Conservation (phyloP, 768 basidiomycete genomes). For the Pleurotus djamor region DNA sequence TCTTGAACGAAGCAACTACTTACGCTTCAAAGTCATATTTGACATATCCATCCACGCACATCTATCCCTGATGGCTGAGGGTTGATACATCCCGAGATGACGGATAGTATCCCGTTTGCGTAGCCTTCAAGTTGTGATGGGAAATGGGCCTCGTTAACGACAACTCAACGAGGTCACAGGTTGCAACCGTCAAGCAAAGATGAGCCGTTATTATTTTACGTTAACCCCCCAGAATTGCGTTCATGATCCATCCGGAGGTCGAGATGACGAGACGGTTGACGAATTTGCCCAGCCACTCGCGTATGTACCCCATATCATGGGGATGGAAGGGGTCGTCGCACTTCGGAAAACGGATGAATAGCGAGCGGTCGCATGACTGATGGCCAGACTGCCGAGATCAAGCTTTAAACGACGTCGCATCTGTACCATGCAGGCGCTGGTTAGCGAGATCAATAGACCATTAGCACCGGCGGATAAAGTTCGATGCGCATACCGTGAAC, state of each 20-base stretch:
- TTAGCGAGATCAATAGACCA: neutral
- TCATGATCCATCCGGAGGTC: conserved; percentile 6
- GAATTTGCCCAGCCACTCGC: neutral
- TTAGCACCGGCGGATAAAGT: neutral
- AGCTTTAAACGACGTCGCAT: neutral
- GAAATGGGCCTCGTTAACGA: too few relatives aligned
- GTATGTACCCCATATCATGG: neutral
- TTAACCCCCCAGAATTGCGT: neutral
- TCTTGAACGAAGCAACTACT: neutral
- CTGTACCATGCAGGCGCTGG: neutral
- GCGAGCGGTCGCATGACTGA: conserved; percentile 4
- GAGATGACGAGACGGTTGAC: neutral
- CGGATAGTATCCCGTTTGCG: too few relatives aligned
- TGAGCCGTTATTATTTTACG: neutral
- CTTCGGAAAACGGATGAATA: conserved; percentile 3
- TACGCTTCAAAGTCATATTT: neutral
- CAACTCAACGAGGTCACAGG: neutral
- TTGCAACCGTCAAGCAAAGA: neutral
- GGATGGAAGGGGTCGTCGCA: neutral
- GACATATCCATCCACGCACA: neutral
- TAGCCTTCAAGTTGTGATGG: too few relatives aligned
- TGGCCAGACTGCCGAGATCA: conserved; percentile 1
- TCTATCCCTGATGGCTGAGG: neutral
- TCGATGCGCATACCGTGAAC: neutral
- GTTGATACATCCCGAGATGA: too few relatives aligned